Conservation (phyloP, 306 rosid species). For the Betula pendula region DNA sequence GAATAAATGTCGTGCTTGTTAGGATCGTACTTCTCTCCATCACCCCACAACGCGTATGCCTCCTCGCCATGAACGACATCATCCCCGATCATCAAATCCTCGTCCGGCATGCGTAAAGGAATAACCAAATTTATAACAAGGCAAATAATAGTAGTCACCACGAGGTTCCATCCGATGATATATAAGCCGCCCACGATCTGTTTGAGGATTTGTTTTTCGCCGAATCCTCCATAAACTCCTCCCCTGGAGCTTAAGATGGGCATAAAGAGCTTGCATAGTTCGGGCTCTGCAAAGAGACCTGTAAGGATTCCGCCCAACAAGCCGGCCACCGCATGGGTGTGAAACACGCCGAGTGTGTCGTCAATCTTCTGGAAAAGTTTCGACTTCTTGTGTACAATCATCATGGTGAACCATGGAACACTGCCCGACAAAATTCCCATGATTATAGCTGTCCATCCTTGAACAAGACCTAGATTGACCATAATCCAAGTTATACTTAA, state of each 20-base stretch:
- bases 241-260: conserved; percentile 39
- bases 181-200: conserved; percentile 50
- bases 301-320: conserved; percentile 56
- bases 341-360: conserved; percentile 64
- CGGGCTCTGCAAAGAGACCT: conserved; percentile 56
- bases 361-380: conserved; percentile 40
- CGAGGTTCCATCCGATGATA: conserved; percentile 51
- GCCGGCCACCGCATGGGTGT: conserved; percentile 68
- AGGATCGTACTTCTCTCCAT: conserved; percentile 48
- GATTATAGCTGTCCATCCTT: conserved; percentile 67
- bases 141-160: conserved; percentile 55
- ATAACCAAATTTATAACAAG: conserved; percentile 13
- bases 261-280: conserved; percentile 39
- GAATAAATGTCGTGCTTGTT: conserved; percentile 15
- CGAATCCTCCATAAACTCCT: conserved; percentile 48
- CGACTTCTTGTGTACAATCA: conserved; percentile 51
- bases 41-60: conserved; percentile 66
- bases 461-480: conserved; percentile 46
- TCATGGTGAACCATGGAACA: conserved; percentile 66
- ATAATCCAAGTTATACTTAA: too few relatives aligned
- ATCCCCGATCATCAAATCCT: conserved; percentile 55
- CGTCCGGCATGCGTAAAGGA: conserved; percentile 58
- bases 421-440: conserved; percentile 66
- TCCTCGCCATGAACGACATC: conserved; percentile 67
- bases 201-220: conserved; percentile 50